Base-by-base conservation (phyloP, 768 basidiomycete species). In the Leccinum sublutescens region DNA sequence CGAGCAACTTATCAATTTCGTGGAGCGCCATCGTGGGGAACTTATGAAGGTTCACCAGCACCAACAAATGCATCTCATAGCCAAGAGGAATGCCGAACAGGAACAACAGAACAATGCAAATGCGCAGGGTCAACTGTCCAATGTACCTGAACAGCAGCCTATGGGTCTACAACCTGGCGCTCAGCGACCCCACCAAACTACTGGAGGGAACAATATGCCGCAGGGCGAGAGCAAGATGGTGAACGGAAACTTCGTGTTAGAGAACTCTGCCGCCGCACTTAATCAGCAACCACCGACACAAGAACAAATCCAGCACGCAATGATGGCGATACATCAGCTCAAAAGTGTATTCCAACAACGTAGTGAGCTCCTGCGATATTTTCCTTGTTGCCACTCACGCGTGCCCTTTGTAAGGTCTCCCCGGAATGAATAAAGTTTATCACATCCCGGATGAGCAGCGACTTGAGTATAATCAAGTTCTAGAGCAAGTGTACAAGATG, bases 361-460 rank as follows among this genome's bases (percentile, higher is more conserved):
- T 64, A 71, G 69, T 70, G 60, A 63, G 68, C 67, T 58, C 52
- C 58, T 50, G 54, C 23, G 2, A 12, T 48, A 55, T 50, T 47
- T 68, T 38, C 51, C 40, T 55, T 63, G 48, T 60, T 52, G 40
- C 50, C 54, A 47, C 60, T 66, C 14, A 66, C 53, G 3, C 23
- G 23, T 23, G 23, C 56, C n/a, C 29, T 43, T 29, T 43, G 55
- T 15, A 56, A 82, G 82, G 68, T 29, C 68, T 78, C 45, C 70
- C 66, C 7, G 68, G 63, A 49, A 76, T 79, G 68, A 54, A 65
- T 9, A 51, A 64, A 11, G 9, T n/a, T 8, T 66, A 76, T 17
- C 77, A 79, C 17, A 64, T 89, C 27, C 77, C 85, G 5, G 74
- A 79, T 9, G 83, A 85, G 2, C 85, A 84, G 58, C 78, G 82